Base-by-base conservation (phyloP, 352 stramenopile genomes). In the Aphanomyces cochlioides region DNA sequence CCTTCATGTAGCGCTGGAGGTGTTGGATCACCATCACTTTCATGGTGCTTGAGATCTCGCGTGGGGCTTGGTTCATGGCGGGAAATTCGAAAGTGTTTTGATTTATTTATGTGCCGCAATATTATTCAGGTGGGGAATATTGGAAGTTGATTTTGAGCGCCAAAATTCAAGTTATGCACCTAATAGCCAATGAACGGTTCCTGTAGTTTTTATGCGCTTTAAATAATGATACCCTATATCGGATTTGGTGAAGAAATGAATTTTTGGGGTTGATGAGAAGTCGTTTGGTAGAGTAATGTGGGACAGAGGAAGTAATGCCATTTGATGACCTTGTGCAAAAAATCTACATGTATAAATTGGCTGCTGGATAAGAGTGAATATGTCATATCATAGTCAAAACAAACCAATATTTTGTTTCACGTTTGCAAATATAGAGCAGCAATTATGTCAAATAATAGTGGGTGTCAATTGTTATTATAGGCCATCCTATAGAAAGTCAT, bases 61-160 rank as follows among this genome's bases (percentile, higher is more conserved):
- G 50, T 58, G 8, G 21, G 50, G 50, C 12, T 58, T 58, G 50
- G 50, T 15, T 15, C 48, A 57, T 57, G 50, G 50, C 50, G 50
- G 50, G 12, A 58, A 58, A 58, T 58, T 58, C 17, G 50, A 58
- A 58, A 36, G 50, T 34, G 50, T 58, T 15, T 58, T 58, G 50
- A 58, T 58, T 34, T 58, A 36, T 58, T 36, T 58, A 58, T 58
- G 50, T n/a, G 6, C 15, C 12, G 50, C 21, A 7, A 36, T 58
- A 7, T 58, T 58, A 58, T 58, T 58, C 50, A 21, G 50, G 50
- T 58, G 50, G 50, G n/a, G 50, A 21, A 58, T 36, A 58, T 58
- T 15, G 21, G 17, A 58, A 58, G 17, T 58, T 58, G 50, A 58
- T 58, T 58, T 58, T 58, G 50, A 34, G 6, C 50, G 50, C 50